Conservation (phyloP, 805 yeast species). For the Metschnikowia kofuensis region DNA sequence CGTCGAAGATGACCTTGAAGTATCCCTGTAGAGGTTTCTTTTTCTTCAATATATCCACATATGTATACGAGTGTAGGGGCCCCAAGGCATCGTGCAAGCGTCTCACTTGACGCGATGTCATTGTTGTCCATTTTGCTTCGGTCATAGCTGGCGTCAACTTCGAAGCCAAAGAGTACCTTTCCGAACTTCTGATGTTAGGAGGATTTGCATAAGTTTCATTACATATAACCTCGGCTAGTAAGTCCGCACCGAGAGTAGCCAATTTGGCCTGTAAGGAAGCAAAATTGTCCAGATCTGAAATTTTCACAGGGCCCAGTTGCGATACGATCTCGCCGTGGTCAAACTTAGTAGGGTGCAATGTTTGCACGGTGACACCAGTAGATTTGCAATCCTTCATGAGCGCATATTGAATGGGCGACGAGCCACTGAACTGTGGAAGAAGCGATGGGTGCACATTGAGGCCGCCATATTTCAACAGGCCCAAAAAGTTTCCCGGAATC, state of each 20-base stretch:
- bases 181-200: conserved; percentile 5
- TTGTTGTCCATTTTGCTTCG: conserved; percentile 47
- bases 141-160: conserved; percentile 46
- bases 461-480: conserved; percentile 56
- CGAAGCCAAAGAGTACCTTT: conserved; percentile 52
- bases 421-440: conserved; percentile 78
- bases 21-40: conserved; percentile 24
- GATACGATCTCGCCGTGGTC: conserved; percentile 72
- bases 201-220: conserved; percentile 23
- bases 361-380: conserved; percentile 89
- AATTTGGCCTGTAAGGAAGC: conserved; percentile 46
- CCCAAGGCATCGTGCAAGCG: conserved; percentile 55
- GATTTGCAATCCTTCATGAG: conserved; percentile 55
- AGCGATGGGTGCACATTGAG: conserved; percentile 91
- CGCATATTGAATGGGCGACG: conserved; percentile 86
- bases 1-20: conserved; percentile 46
- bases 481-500: conserved; percentile 63
- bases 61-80: conserved; percentile 45
- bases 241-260: conserved; percentile 59
- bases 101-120: conserved; percentile 35
- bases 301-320: conserved; percentile 48
- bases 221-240: conserved; percentile 47
- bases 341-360: conserved; percentile 82
- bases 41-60: conserved; percentile 34
- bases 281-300: conserved; percentile 45